Evolutionary conservation across 1,139 yeast genomes (phyloP), one percentile per base, ranked within the genome.

Genomic region (Debaryomyces udenii): DNA sequence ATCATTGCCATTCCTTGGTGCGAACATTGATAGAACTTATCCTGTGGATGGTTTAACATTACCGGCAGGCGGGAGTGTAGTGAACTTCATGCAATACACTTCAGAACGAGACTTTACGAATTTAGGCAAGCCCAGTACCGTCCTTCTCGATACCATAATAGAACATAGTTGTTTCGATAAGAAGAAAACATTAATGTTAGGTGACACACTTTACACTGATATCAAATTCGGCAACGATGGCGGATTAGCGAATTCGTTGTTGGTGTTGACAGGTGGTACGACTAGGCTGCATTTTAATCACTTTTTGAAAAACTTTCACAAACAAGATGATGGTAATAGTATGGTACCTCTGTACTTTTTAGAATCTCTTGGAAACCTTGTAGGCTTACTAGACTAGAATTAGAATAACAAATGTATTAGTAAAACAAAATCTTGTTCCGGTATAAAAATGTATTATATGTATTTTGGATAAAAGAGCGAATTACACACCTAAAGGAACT

Each of bases 201-300:
- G 76, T n/a, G 76, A 70, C 47, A 69, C 75, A 1, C 50, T 69
- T 28, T 69, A 69, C 44, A 70, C 76, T 1, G 76, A 70, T 44
- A 68, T 70, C 46, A 69, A 68, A 48, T 69, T 70, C 48, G 76
- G 74, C 1, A 69, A 69, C 46, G 74, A 69, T 44, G 74, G 74
- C 1, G 40, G 53, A 2, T 54, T 68, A 36, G 71, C 69, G 6
- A 52, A 57, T 15, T 54, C 72, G 1, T 47, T 69, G 36, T 56
- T 69, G 48, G 75, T 69, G 3, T 51, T 68, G 38, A 51, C 67
- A 9, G 76, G 76, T 3, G 76, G 76, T 0, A 64, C 71, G 10
- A 62, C 56, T 39, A 35, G 39, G 16, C 39, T 40, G 1, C 70
- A 67, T 38, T 55, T 67, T 41, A 51, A 49, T 9, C 43, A 41